Evolutionary conservation across 2,329 filamentous ascomycete genomes (phyloP), one percentile per base, ranked within the genome.

Genomic region (Aspergillus spinulosporus): DNA sequence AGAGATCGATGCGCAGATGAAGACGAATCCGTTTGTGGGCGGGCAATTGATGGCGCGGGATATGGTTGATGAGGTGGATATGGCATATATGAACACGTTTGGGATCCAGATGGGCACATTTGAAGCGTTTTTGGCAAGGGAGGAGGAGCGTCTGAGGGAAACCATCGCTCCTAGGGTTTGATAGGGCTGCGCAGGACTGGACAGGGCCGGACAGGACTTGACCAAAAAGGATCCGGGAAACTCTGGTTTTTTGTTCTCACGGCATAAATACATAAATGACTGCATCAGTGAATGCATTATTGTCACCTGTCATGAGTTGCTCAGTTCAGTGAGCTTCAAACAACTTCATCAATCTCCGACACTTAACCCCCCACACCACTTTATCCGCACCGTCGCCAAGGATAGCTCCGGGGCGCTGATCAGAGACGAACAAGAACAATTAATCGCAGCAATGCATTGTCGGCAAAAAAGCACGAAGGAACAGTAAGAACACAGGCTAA

Each of bases 81-180:
- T 67, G 57, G 60, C 66, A 4, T 46, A 59, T 2, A 52, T 67
- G 3, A 70, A 66, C 58, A 60, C 61, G 6, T 80, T 72, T 72
- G 74, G 71, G 0, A 66, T 82, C 34, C 67, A 71, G 1, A 47
- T 80, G 52, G 73, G 72, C n/a, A 76, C 68, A 0, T 78, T 83
- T 56, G 64, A 71, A n/a, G 61, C 68, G 15, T 83, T 78, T 49
- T 52, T 82, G 42, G 64, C 72, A 53, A 66, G 73, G 46, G 75
- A 82, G 65, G 72, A 72, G 58, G 65, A 58, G 5, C 58, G 52
- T 0, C 60, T 69, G 7, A 11, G 46, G n/a, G 28, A 49, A 15
- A 64, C 63, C 14, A 68, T 63, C 48, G 52, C 7, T 15, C 15
- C 21, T 42, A 21, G 21, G 21, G 21, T 21, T 21, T 21, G 21